Base-by-base conservation (phyloP, 1,139 yeast genomes). In the Meyerozyma sp. region DNA sequence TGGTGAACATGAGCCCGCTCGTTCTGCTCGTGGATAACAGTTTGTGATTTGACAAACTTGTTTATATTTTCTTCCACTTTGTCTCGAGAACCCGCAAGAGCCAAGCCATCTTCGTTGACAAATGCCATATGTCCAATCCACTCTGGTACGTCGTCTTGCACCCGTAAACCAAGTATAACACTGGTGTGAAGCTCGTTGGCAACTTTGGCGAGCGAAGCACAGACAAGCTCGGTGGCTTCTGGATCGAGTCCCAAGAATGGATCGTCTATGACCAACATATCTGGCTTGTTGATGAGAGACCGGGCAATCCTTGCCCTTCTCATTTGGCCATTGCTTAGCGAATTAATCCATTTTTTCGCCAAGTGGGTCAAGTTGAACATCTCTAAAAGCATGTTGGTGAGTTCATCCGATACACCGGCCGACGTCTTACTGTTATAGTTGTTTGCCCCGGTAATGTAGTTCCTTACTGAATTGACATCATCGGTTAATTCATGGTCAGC, bases 211-310 rank as follows among this genome's bases (percentile, higher is more conserved):
- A 71, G 57, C 5, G 73, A 62, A 0, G 70, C 59, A 27, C 89
- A 78, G 8, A 93, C 87, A 16, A 75, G 65, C 2, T 63, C 50
- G 0, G 90, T 72, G 16, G 94, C 90, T 0, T 64, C 60, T 0
- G 96, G 95, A 56, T 93, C 98, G 26, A 93, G 68, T 0, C 98
- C 98, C 39, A 93, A 65, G 56, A 89, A 90, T 8, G 97, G 96
- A 54, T 93, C 98, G 60, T 93, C 98, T 14, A 93, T 73, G 9
- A 91, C 61, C 45, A 90, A 66, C 23, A 90, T 53, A 36, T 70
- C 70, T 0, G 97, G 96, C 40, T 77, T 68, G 43, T 71, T 68
- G 42, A 89, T 73, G 42, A 93, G 57, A 0, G 91, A 79, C 49
- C 78, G 76, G 0, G 97, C 98, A 27, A 93, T 68, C 48, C 96